Conservation (phyloP, 345 rosid genomes). For the Anastatica hierochuntica region DNA sequence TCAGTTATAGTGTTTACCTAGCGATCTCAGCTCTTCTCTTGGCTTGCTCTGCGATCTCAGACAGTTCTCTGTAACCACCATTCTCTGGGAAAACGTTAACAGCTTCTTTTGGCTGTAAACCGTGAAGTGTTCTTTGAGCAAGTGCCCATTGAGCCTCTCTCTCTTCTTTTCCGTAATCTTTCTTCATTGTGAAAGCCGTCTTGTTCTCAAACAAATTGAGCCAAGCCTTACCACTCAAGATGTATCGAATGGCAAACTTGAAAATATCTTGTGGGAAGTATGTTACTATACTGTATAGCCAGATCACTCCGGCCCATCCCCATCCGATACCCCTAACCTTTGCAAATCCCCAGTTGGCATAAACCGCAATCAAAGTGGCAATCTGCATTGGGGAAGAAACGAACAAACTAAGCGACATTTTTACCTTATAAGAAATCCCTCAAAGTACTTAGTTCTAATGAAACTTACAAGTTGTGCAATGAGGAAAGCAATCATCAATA, state of each 20-base stretch:
- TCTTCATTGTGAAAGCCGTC: slow-evolving; percentile 91
- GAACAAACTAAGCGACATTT: background rate
- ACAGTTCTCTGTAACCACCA: slow-evolving; percentile 65
- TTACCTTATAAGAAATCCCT: background rate
- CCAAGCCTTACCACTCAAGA: slow-evolving; percentile 87
- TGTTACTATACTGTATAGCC: slow-evolving; percentile 69
- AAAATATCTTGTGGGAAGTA: slow-evolving; percentile 68
- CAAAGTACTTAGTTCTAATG: background rate
- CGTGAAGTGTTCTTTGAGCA: slow-evolving; percentile 76
- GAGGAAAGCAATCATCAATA: slow-evolving; percentile 52
- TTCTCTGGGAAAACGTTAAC: slow-evolving; percentile 42
- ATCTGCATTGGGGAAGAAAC: slow-evolving; percentile 29
- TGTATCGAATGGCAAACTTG: slow-evolving; percentile 75
- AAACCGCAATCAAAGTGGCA: slow-evolving; percentile 83
- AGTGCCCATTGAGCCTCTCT: slow-evolving; percentile 95
- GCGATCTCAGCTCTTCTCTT: slow-evolving; percentile 95
- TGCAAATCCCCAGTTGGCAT: slow-evolving; percentile 81
- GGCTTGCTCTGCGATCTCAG: slow-evolving; percentile 98
- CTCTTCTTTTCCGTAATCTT: slow-evolving; percentile 77
- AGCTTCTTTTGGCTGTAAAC: slow-evolving; percentile 67
- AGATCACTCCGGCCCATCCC: slow-evolving; percentile 97
- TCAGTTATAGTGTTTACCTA: slow-evolving; percentile 49
- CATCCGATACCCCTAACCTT: slow-evolving; percentile 69
- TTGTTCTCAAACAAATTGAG: slow-evolving; percentile 61
- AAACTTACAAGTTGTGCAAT: slow-evolving; percentile 77